phyloP scores from a whole-genome alignment of 2,329 filamentous ascomycete genomes.

The Fonsecaea monophora region DNA sequence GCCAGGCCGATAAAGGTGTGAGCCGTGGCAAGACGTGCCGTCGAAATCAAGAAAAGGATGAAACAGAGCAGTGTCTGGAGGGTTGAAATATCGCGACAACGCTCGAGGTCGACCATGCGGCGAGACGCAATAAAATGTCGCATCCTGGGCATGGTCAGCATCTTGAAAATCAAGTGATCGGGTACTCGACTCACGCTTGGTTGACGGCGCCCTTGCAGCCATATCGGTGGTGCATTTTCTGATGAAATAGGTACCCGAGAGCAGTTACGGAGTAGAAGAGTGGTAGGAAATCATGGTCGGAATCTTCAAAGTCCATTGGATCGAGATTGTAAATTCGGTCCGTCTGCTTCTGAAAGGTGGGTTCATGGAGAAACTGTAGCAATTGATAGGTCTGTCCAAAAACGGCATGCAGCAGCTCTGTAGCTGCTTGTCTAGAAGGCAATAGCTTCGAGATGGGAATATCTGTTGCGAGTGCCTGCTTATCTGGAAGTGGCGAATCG shows the following conservation, averaged over 20 bases:
- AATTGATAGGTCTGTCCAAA: constrained; percentile 31
- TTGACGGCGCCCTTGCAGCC: constrained; percentile 29
- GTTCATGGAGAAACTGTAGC: constrained; percentile 32
- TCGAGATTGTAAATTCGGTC: constrained; percentile 34
- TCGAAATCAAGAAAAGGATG: constrained; percentile 35
- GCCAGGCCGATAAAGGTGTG: constrained; percentile 32
- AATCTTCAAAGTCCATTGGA: constrained; percentile 29
- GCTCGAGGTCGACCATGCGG: constrained; percentile 31
- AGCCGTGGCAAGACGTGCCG: constrained; percentile 30
- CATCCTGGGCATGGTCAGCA: constrained; percentile 26
- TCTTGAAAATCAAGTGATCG: background rate
- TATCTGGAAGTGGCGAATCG: constrained; percentile 33
- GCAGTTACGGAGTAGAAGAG: constrained; percentile 31
- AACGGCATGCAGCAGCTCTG: constrained; percentile 24
- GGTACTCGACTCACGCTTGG: constrained; percentile 30
- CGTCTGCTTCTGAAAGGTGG: constrained; percentile 28
- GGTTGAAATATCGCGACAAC: constrained; percentile 23
- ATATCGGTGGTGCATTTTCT: constrained; percentile 27
- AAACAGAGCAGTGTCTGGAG: constrained; percentile 31
- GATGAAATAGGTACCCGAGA: constrained; percentile 33
- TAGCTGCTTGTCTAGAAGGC: constrained; percentile 28
- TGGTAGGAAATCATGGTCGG: constrained; percentile 33
- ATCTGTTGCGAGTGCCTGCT: constrained; percentile 22
- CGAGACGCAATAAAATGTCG: constrained; percentile 32
- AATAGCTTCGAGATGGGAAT: constrained; percentile 23